These are phyloP conservation scores for Pseudofabraea citricarpa DNA, from an alignment of 2,329 filamentous ascomycete genomes.

Conservation along the genomic window DNA sequence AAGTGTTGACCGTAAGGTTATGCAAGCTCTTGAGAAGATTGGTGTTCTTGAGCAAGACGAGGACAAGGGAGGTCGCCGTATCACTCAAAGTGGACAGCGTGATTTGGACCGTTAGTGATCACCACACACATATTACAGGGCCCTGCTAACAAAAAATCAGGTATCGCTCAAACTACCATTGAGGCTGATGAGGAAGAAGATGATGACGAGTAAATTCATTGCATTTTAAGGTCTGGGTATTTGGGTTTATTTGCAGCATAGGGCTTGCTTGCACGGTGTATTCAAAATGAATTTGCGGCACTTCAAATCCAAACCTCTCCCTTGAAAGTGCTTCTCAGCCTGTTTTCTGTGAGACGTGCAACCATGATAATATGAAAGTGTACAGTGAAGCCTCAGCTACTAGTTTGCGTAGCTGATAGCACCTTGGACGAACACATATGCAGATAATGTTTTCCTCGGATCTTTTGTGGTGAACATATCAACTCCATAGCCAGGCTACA, in stretches of 20 bases:
- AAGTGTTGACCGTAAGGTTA: constrained; percentile 93
- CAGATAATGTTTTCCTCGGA: too few species aligned
- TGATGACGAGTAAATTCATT: constrained; percentile 53
- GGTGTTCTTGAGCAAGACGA: constrained; percentile 96
- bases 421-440: too few species aligned
- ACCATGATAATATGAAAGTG: too few species aligned
- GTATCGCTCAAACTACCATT: constrained; percentile 76
- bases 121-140: background rate
- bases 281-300: constrained; percentile 12
- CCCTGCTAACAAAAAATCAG: constrained; percentile 26
- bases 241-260: constrained; percentile 14
- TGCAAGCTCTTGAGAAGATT: constrained; percentile 99
- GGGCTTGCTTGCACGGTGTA: constrained; percentile 16
- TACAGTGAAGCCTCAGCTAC: too few species aligned
- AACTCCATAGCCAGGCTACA: too few species aligned
- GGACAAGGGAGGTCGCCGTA: constrained; percentile 97
- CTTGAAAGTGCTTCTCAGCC: background rate
- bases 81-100: constrained; percentile 96
- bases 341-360: background rate
- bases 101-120: constrained; percentile 78
- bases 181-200: constrained; percentile 70
- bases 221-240: constrained; percentile 13
- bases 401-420: too few species aligned
- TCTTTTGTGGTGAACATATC: too few species aligned
- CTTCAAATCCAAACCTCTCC: background rate